These are phyloP conservation scores for Colletotrichum nymphaeae DNA, from an alignment of 2,329 filamentous ascomycete genomes.

Conservation along the genomic window DNA sequence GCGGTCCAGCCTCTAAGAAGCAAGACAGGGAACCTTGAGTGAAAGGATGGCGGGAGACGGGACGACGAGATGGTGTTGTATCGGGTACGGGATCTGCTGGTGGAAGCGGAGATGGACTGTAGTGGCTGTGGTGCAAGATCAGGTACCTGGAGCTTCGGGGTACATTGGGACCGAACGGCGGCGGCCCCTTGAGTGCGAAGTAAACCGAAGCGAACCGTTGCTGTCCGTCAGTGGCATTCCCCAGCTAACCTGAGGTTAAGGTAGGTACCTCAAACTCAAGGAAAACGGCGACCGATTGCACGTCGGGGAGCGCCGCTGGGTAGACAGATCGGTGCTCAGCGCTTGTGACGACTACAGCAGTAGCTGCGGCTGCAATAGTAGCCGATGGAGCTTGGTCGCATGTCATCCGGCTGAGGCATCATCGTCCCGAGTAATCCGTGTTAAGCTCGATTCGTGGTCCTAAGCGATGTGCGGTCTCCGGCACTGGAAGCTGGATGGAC, in stretches of 20 bases:
- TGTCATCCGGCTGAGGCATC: conserved; percentile 11
- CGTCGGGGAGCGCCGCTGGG: conserved; percentile 2
- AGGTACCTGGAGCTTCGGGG: conserved; percentile 16
- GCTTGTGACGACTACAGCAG: conserved; percentile 1
- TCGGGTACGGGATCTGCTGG: conserved; percentile 8
- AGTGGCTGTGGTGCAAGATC: background rate
- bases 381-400: background rate
- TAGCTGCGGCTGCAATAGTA: background rate
- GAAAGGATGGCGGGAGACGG: conserved; percentile 14
- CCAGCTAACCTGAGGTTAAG: conserved; percentile 17
- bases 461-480: background rate
- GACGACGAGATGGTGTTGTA: conserved; percentile 19
- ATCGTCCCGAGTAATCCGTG: background rate
- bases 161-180: background rate
- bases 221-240: conserved; percentile 24
- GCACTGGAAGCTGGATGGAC: background rate
- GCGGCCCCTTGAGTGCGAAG: conserved; percentile 22
- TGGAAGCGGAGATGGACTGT: background rate
- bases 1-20: conserved; percentile 23
- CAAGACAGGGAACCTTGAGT: conserved; percentile 21
- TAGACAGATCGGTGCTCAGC: background rate
- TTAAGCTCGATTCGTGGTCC: background rate
- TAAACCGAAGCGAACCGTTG: conserved; percentile 33
- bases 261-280: conserved; percentile 4
- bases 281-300: background rate